A percentile compares a stretch with the other conserved stretches of the same genome.
Conservation (phyloP, 1,284 basidiomycete genomes). For the Tylopilus orsonianus region DNA sequence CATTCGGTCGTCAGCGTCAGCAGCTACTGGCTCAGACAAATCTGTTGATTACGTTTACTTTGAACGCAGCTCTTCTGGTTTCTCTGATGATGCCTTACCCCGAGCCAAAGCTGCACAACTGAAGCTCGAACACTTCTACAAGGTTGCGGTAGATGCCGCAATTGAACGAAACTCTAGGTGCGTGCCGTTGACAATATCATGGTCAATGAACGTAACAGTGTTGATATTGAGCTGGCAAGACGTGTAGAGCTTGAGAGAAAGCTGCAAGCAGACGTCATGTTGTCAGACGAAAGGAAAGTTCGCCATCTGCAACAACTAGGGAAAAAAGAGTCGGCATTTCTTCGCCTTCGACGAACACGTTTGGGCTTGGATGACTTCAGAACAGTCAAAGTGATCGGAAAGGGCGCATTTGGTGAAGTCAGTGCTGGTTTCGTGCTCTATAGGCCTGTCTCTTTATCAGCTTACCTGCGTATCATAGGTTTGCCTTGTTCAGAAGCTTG, state of each 20-base stretch:
- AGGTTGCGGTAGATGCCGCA: constrained; percentile 87
- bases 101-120: constrained; percentile 87
- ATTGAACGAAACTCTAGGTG: constrained; percentile 86
- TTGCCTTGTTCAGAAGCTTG: constrained; percentile 92
- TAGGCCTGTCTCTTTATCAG: constrained; percentile 45
- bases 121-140: constrained; percentile 91
- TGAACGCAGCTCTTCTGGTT: constrained; percentile 66
- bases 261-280: constrained; percentile 61
- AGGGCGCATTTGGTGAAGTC: constrained; percentile 92
- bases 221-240: constrained; percentile 40
- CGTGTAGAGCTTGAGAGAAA: constrained; percentile 84
- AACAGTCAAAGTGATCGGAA: constrained; percentile 94
- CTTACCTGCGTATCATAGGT: constrained; percentile 69
- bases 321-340: constrained; percentile 81
- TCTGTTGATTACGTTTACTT: constrained; percentile 80
- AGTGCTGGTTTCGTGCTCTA: constrained; percentile 13
- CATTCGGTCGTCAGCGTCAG: constrained; percentile 29
- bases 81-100: constrained; percentile 74
- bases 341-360: constrained; percentile 77
- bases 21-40: constrained; percentile 28
- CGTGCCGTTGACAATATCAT: constrained; percentile 16
- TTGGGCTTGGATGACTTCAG: constrained; percentile 88
- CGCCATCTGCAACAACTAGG: constrained; percentile 81
- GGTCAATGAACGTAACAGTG: not conserved
- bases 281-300: constrained; percentile 76